These are phyloP conservation scores for Triticum aestivum DNA, from an alignment of 176 grass and related monocot genomes.

Conservation along the genomic window DNA sequence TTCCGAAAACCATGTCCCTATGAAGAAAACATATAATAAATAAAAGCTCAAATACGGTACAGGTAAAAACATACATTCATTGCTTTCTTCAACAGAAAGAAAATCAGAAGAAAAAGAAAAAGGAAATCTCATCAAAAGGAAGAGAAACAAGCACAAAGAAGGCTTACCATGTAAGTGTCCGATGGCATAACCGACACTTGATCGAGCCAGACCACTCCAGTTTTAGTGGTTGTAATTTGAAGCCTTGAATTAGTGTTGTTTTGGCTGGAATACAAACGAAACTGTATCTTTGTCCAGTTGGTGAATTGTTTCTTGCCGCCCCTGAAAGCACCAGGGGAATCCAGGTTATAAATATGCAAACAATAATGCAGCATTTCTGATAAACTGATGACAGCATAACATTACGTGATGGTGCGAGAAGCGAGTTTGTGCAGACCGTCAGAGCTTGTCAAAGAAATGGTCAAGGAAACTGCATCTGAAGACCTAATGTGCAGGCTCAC, in stretches of 20 bases:
- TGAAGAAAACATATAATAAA: not conserved
- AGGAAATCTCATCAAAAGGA: not conserved
- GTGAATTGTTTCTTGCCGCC: constrained; percentile 43
- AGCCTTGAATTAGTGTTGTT: constrained; percentile 70
- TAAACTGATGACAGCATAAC: not conserved
- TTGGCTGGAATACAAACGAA: constrained; percentile 56
- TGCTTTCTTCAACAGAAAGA: not conserved
- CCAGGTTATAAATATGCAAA: not conserved
- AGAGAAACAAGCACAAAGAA: not conserved
- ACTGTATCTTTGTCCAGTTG: constrained; percentile 77
- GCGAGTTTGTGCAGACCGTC: constrained; percentile 62
- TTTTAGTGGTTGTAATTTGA: constrained; percentile 75
- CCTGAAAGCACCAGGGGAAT: constrained; percentile 34
- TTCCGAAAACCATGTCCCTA: constrained; percentile 90
- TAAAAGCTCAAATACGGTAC: not conserved
- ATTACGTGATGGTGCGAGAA: constrained; percentile 66
- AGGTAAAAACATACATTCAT: not conserved
- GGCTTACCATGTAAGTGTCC: constrained; percentile 83
- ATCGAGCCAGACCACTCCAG: constrained; percentile 82
- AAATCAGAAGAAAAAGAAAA: not conserved
- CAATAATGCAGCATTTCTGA: not conserved
- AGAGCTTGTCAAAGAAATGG: constrained; percentile 71
- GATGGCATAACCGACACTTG: constrained; percentile 85
- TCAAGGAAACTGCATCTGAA: constrained; percentile 51
- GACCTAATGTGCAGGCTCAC: constrained; percentile 69